Evolutionary conservation across 176 grass and related monocot species (phyloP).

Genomic region (Bromus sterilis): DNA sequence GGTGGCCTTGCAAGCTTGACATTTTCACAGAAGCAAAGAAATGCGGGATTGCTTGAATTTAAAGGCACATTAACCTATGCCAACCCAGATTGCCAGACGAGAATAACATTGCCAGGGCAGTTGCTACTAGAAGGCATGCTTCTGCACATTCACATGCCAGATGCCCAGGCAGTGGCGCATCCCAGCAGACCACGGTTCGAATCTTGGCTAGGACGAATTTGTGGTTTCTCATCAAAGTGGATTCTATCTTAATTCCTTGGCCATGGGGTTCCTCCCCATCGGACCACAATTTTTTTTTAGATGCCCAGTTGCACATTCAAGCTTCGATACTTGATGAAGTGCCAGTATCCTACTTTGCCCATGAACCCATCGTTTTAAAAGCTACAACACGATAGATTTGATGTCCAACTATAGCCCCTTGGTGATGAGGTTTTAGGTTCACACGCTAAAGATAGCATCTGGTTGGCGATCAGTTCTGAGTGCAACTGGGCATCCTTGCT

Average conservation of each 20-base stretch:
- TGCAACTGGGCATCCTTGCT: slow-evolving; percentile 48
- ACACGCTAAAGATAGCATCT: neutral
- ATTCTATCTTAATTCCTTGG: too few species aligned
- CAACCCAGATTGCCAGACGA: neutral
- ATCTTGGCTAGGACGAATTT: too few species aligned
- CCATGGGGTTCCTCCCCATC: too few species aligned
- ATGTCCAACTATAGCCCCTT: neutral
- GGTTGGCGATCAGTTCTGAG: slow-evolving; percentile 35
- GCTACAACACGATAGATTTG: neutral
- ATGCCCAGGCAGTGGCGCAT: too few species aligned
- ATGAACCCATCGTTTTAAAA: neutral
- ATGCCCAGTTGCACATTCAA: neutral
- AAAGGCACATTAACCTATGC: neutral
- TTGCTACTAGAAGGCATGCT: too few species aligned
- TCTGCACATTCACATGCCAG: too few species aligned
- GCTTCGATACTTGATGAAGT: neutral
- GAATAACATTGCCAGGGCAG: neutral
- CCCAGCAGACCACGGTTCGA: too few species aligned
- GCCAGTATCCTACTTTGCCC: neutral
- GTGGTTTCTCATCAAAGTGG: too few species aligned
- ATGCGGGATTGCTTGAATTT: neutral
- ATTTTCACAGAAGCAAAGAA: neutral
- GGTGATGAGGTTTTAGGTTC: neutral
- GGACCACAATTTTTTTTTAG: too few species aligned
- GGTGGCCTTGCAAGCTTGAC: neutral